These are phyloP conservation scores for Cryphonectria naterciae DNA, from an alignment of 2,329 filamentous ascomycete species.

Conservation along the genomic window DNA sequence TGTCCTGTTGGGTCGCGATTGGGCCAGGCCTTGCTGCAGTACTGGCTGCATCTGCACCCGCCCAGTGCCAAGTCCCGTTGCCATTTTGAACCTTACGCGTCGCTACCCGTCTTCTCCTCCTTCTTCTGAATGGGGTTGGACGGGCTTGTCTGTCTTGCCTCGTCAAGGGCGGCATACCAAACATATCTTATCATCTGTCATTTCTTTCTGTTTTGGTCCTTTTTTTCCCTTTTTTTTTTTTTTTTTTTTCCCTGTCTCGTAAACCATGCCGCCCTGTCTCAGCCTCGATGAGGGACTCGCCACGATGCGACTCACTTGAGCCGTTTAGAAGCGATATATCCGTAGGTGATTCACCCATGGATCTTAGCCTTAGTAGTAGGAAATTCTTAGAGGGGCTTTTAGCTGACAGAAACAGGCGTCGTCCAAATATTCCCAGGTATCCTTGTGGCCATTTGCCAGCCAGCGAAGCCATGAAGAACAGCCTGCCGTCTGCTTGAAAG, in stretches of 20 bases:
- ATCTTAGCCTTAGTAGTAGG: neutral
- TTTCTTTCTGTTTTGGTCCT: neutral
- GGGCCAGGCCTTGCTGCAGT: neutral
- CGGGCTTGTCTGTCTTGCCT: neutral
- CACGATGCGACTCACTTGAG: neutral
- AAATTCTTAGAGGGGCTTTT: neutral
- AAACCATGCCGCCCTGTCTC: neutral
- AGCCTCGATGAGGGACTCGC: neutral
- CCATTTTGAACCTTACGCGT: neutral
- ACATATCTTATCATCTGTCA: neutral
- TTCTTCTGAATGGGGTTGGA: neutral
- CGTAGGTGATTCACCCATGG: neutral
- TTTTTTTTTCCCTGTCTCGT: neutral
- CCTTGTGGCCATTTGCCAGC: neutral
- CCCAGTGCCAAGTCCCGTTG: neutral
- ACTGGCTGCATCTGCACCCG: neutral
- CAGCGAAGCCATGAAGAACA: neutral
- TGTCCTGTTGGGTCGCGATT: neutral
- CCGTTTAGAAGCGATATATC: neutral
- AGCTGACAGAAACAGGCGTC: neutral
- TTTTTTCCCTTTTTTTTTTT: neutral
- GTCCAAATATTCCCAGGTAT: neutral
- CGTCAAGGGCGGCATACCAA: neutral
- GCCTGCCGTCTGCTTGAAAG: neutral
- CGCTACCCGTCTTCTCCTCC: neutral